These are phyloP conservation scores for Penicillium palitans DNA, from an alignment of 2,329 filamentous ascomycete species.

Conservation along the genomic window DNA sequence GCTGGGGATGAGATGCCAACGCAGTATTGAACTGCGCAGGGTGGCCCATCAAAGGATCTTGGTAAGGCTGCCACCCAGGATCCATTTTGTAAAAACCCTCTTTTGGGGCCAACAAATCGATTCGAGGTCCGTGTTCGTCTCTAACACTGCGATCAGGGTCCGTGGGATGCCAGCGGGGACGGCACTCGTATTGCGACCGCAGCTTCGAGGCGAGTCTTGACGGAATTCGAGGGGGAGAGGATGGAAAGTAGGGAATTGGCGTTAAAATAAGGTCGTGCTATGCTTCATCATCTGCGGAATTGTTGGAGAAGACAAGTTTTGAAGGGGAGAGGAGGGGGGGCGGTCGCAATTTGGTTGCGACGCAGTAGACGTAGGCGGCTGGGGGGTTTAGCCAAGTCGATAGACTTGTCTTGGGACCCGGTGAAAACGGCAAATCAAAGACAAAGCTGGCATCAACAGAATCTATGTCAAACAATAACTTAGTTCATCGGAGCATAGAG, in stretches of 20 bases:
- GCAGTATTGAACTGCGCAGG: slow-evolving; percentile 65
- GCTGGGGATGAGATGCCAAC: slow-evolving; percentile 50
- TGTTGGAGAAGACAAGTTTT: slow-evolving; percentile 15
- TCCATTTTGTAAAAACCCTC: slow-evolving; percentile 47
- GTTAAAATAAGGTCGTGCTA: slow-evolving; percentile 22
- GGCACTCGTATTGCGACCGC: slow-evolving; percentile 32
- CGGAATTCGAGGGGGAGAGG: slow-evolving; percentile 21
- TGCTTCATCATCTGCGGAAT: slow-evolving; percentile 29
- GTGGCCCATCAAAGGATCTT: slow-evolving; percentile 60
- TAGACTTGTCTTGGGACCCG: slow-evolving; percentile 12
- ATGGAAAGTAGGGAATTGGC: slow-evolving; percentile 22
- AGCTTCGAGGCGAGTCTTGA: slow-evolving; percentile 13
- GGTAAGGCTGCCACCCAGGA: slow-evolving; percentile 67
- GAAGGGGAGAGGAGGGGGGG: slow-evolving; percentile 17
- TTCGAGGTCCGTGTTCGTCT: slow-evolving; percentile 16
- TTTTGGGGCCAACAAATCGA: slow-evolving; percentile 19
- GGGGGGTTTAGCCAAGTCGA: slow-evolving; percentile 13
- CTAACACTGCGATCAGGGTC: slow-evolving; percentile 34
- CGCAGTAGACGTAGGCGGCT: slow-evolving; percentile 15
- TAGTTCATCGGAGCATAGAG: neutral
- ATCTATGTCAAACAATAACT: neutral
- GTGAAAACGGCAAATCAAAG: slow-evolving; percentile 1
- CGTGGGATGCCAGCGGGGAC: slow-evolving; percentile 28
- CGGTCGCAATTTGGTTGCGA: slow-evolving; percentile 19
- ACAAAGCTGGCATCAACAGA: neutral